Base-by-base conservation (phyloP, 352 stramenopile species). In the Sclerospora graminicola region DNA sequence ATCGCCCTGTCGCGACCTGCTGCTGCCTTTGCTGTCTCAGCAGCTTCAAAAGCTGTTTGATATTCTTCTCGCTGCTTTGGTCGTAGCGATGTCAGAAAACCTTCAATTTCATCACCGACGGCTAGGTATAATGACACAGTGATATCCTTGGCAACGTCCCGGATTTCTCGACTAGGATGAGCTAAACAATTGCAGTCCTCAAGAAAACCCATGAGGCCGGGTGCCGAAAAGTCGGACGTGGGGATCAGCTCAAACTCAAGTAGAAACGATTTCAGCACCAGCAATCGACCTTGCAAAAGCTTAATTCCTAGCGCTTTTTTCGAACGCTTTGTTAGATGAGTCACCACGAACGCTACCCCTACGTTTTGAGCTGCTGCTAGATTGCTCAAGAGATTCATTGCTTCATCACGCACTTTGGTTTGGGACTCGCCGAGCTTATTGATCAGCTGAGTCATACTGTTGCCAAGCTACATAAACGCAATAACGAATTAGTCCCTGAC, bases 51-150 rank as follows among this genome's bases (percentile, higher is more conserved):
- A 8, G 84, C 84, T 20, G 69, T 58, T 45, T 92, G 75, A 39
- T 96, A 96, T 48, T 96, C 87, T 38, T 96, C 85, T 15, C 92
- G 45, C 49, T 96, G 87, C 56, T 96, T 97, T 5, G 82, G 79
- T 5, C 86, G 71, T 5, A 95, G 54, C 3, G 64, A 68, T 51
- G 84, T 89, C 11, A 97, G 56, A 45, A 74, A 89, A 1, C 57
- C 60, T 51, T 95, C 72, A 2, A 94, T 66, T 5, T 90, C 77
- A 1, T 50, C 19, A 14, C 62, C 62, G 8, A 71, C 54, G 20
- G 84, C 58, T 48, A 72, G 57, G 41, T 85, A 90, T 4, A 95
- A 41, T 5, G 66, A 48, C 5, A 96, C 81, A 1, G 75, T 75
- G 28, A 97, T 71, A 7, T 95, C 79, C 54, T 94, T 95, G 14